phyloP scores from a whole-genome alignment of 2,329 filamentous ascomycete species.

The Epichloe elymi region DNA sequence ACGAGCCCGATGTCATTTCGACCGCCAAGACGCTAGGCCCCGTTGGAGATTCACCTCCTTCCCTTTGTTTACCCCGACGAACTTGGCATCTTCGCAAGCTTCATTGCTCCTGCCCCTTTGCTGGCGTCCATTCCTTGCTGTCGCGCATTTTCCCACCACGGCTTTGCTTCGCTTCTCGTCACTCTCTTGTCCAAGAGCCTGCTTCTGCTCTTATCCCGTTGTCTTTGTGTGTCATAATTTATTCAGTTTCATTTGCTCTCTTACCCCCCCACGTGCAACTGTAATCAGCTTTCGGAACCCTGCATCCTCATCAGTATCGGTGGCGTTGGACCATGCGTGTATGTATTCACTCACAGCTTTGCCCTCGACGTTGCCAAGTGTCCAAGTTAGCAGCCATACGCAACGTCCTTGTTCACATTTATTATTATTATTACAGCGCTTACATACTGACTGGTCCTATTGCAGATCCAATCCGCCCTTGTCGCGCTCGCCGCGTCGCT shows the following conservation, averaged over 20 bases:
- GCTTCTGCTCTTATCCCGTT: background rate
- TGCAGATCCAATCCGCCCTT: slow-evolving; percentile 29
- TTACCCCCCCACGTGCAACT: background rate
- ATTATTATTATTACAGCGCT: background rate
- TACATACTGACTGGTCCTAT: slow-evolving; percentile 6
- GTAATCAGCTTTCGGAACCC: background rate
- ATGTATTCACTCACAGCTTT: slow-evolving; percentile 2
- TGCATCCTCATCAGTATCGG: background rate
- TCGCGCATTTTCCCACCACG: background rate
- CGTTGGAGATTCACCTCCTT: background rate
- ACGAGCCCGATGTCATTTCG: no score
- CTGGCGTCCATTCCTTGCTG: slow-evolving; percentile 2
- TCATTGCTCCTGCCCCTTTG: slow-evolving; percentile 1
- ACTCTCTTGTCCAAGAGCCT: slow-evolving; percentile 7
- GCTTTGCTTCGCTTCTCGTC: slow-evolving; percentile 12
- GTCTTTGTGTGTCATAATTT: background rate
- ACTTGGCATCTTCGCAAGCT: background rate
- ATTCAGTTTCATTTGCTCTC: background rate
- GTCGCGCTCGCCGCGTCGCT: slow-evolving; percentile 39
- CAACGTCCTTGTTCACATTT: no score
- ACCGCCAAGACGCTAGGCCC: no score
- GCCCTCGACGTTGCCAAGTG: background rate
- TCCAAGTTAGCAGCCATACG: background rate
- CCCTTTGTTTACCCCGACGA: background rate
- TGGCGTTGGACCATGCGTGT: slow-evolving; percentile 10